Percentiles rank a stretch among this genome's conserved stretches.
Evolutionary conservation across 73 alveolate genomes (phyloP).

Genomic region (Paramecium caudatum): DNA sequence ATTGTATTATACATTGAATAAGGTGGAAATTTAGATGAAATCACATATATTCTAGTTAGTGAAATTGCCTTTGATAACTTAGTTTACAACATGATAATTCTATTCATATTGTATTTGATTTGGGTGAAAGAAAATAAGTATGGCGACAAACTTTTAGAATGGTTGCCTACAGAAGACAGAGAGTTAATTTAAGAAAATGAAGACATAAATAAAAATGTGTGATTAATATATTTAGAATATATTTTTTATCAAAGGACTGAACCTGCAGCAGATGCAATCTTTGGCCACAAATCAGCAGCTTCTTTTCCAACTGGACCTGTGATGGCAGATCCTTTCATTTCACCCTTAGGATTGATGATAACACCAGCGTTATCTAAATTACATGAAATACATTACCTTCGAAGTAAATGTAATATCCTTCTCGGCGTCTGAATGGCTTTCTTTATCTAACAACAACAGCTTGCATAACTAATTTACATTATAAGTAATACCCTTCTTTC

Average conservation of each 20-base stretch:
- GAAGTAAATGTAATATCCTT: slow-evolving; percentile 97
- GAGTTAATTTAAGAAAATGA: no score
- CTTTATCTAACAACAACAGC: slow-evolving; percentile 98
- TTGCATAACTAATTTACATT: slow-evolving; percentile 79
- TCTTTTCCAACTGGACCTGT: slow-evolving; percentile 97
- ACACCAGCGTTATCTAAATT: slow-evolving; percentile 97
- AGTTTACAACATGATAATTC: background rate
- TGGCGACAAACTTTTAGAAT: no score
- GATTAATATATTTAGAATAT: no score
- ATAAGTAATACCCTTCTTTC: slow-evolving; percentile 91
- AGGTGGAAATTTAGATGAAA: background rate
- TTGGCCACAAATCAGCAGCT: slow-evolving; percentile 96
- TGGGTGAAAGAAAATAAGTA: no score
- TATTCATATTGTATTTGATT: background rate
- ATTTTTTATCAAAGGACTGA: slow-evolving; percentile 96
- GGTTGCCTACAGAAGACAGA: no score
- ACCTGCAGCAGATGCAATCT: slow-evolving; percentile 97
- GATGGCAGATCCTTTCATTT: slow-evolving; percentile 99
- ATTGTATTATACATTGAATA: background rate
- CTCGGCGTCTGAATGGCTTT: slow-evolving; percentile 98
- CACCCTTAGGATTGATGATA: slow-evolving; percentile 98
- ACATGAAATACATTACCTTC: slow-evolving; percentile 82
- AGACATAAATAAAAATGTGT: no score
- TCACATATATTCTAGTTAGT: background rate
- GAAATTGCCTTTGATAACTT: background rate